A percentile compares a stretch with the other conserved stretches of the same genome.
Conservation (phyloP, 106 monocot genomes). For the Dioscorea dumetorum region DNA sequence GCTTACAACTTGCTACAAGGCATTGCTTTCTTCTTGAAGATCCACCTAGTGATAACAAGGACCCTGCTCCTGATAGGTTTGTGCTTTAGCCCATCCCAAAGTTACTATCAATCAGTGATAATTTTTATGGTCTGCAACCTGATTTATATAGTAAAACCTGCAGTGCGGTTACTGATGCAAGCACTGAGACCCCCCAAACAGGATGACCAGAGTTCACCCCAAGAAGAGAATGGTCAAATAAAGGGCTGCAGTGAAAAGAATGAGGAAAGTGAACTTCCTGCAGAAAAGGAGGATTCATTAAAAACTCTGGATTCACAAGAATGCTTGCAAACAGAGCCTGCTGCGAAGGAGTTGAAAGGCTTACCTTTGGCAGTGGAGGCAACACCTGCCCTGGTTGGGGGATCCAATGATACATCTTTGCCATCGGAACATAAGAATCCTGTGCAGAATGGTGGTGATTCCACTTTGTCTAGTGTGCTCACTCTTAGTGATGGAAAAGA, state of each 20-base stretch:
- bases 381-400: not conserved
- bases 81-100: not conserved
- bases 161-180: constrained; percentile 4
- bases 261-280: constrained; percentile 11
- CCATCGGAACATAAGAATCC: constrained; percentile 2
- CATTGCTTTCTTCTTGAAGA: constrained; percentile 92
- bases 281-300: constrained; percentile 9
- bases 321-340: constrained; percentile 3
- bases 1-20: constrained; percentile 72
- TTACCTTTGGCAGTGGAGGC: constrained; percentile 2
- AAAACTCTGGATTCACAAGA: constrained; percentile 15
- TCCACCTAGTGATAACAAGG: constrained; percentile 54
- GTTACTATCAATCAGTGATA: not conserved
- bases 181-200: constrained; percentile 19
- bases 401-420: constrained; percentile 3
- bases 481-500: constrained; percentile 6
- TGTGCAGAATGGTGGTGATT: constrained; percentile 17
- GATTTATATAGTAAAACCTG: not conserved
- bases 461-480: constrained; percentile 4
- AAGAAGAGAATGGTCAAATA: constrained; percentile 13
- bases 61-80: constrained; percentile 40
- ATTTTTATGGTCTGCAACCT: too few species aligned
- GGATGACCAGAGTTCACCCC: constrained; percentile 18
- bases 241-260: constrained; percentile 14
- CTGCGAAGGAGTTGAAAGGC: constrained; percentile 10